A percentile compares a stretch with the other conserved stretches of the same genome.
Evolutionary conservation across 169 alveolate genomes (phyloP).

Genomic region (Plasmodium inui): DNA sequence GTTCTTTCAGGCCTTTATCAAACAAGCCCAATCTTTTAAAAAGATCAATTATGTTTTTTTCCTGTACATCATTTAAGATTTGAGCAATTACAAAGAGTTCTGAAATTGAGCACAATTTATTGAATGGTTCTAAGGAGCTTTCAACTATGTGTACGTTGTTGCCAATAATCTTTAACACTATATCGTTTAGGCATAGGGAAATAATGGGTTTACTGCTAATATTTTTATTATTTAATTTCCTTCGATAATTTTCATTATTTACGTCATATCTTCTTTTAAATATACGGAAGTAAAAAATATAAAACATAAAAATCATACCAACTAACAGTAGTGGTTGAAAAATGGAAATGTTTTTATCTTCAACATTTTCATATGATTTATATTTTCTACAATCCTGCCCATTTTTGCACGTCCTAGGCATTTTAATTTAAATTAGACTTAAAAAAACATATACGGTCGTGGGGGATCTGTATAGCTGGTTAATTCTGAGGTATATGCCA

Average conservation of each 20-base stretch:
- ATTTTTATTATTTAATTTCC: slow-evolving; percentile 43
- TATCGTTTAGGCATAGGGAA: slow-evolving; percentile 60
- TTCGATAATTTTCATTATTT: slow-evolving; percentile 46
- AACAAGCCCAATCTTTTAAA: slow-evolving; percentile 33
- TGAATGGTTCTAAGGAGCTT: slow-evolving; percentile 56
- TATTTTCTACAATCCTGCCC: slow-evolving; percentile 74
- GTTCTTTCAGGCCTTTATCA: slow-evolving; percentile 69
- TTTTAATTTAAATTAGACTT: slow-evolving; percentile 38
- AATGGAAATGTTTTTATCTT: slow-evolving; percentile 53
- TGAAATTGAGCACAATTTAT: slow-evolving; percentile 31
- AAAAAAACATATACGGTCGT: slow-evolving; percentile 34
- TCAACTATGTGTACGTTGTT: slow-evolving; percentile 40
- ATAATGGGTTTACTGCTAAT: slow-evolving; percentile 32
- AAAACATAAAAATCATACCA: slow-evolving; percentile 62
- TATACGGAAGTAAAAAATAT: slow-evolving; percentile 49
- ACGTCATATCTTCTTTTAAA: slow-evolving; percentile 49
- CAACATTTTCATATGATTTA: slow-evolving; percentile 65
- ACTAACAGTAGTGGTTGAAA: slow-evolving; percentile 50
- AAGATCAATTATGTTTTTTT: slow-evolving; percentile 53
- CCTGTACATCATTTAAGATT: slow-evolving; percentile 59
- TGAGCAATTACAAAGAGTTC: slow-evolving; percentile 70
- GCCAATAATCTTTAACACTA: slow-evolving; percentile 42
- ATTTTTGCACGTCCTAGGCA: slow-evolving; percentile 73
- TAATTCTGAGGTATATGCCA: background rate
- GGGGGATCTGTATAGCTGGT: background rate